Base-by-base conservation (phyloP, 208 protist genomes). In the Trypanosomatidae sp. region DNA sequence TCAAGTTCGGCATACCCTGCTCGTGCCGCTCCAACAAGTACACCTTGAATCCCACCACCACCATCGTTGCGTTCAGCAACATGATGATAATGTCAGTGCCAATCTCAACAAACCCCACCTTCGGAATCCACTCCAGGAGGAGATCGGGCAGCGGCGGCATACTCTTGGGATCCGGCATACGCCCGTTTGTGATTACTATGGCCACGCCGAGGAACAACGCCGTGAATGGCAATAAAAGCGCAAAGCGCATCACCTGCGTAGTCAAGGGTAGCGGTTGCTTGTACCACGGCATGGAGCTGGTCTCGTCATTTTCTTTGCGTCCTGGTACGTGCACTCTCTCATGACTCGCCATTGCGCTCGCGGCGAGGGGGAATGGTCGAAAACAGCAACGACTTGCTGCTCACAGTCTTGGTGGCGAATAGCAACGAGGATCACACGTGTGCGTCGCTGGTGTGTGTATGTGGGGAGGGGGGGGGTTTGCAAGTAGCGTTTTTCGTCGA, bases 131-230 rank as follows among this genome's bases (percentile, higher is more conserved):
- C 50, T 97, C 89, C 47, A 95, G 83, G 28, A 87, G 62, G 36
- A 95, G 69, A 60, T 97, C 92, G 15, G 90, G 90, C 46, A 97
- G 83, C 25, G 85, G 89, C 6, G 60, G 76, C 62, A 88, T 83
- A 22, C 80, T 25, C 50, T 82, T 36, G 7, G 91, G 91, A 33
- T 91, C 77, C 9, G 92, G 92, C 92, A 97, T 97, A 1, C 91
- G 88, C 52, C 22, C 80, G 72, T 95, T 87, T 0, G 92, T 91
- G 22, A 97, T 65, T 13, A 91, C 28, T 25, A 97, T 73, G 17
- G 88, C 87, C 3, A 50, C 80, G 4, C 87, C 85, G 6, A 95
- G 76, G 33, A 94, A 72, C 58, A 93, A 49, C 19, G 82, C 77
- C 5, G 79, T 75, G 68, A 89, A 10, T 36, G 95, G 71, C 59